Conservation (phyloP, 202 grass and related monocot species). For the Bolboschoenoplectus hybrid region DNA sequence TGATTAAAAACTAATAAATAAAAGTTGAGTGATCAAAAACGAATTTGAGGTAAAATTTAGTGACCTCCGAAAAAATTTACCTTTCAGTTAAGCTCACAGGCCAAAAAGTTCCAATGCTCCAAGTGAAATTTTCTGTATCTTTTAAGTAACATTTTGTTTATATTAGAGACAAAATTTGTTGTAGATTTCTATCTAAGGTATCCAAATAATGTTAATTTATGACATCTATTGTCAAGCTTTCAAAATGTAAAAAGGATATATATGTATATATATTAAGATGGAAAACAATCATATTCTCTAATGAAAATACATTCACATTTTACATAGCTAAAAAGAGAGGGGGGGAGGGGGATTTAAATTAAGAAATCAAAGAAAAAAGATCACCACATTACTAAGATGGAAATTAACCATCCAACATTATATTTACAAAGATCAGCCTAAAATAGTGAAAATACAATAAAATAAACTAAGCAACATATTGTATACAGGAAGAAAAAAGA, state of each 20-base stretch:
- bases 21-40: no score
- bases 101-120: no score
- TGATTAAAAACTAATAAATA: no score
- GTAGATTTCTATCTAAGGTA: no score
- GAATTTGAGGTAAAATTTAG: no score
- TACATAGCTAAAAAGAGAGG: not conserved
- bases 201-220: no score
- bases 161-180: no score
- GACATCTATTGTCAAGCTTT: not conserved
- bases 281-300: not conserved
- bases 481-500: not conserved
- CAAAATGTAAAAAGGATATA: not conserved
- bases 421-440: slow-evolving; percentile 20
- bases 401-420: not conserved
- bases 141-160: no score
- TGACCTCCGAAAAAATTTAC: no score
- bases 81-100: no score
- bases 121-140: no score
- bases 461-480: slow-evolving; percentile 8
- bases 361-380: not conserved
- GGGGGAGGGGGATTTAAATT: no score
- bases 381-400: not conserved
- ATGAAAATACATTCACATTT: not conserved
- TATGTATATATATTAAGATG: not conserved
- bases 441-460: not conserved